A percentile compares a stretch with the other conserved stretches of the same genome.
phyloP scores from a whole-genome alignment of 1,139 yeast species.

The Lodderomyces orthopsilosis region DNA sequence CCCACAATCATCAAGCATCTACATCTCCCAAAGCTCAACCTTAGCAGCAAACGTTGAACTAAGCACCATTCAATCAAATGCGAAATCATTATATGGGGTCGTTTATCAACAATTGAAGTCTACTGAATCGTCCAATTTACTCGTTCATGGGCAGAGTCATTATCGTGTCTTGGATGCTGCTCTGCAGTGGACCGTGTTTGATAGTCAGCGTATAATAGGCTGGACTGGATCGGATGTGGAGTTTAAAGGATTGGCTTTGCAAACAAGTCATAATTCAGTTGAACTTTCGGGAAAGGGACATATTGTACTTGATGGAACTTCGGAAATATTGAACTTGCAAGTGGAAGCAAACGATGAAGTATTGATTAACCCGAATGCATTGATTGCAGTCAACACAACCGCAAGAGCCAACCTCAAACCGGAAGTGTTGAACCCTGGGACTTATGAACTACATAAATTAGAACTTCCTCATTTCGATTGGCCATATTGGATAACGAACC shows the following conservation, averaged over 20 bases:
- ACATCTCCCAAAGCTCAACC: slow-evolving; percentile 28
- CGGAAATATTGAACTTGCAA: slow-evolving; percentile 30
- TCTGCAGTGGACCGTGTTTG: slow-evolving; percentile 23
- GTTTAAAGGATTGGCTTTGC: slow-evolving; percentile 16
- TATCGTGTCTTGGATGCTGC: slow-evolving; percentile 25
- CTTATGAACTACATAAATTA: slow-evolving; percentile 3
- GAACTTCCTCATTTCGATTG: slow-evolving; percentile 3
- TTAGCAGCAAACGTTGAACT: slow-evolving; percentile 38
- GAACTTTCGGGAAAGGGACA: slow-evolving; percentile 34
- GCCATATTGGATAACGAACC: slow-evolving; percentile 1
- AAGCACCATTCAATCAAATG: slow-evolving; percentile 9
- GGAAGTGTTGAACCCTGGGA: neutral
- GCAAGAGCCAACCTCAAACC: neutral
- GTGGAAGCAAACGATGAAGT: slow-evolving; percentile 31
- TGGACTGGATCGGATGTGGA: slow-evolving; percentile 44
- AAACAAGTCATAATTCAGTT: slow-evolving; percentile 17
- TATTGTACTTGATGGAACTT: slow-evolving; percentile 34
- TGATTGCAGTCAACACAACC: neutral
- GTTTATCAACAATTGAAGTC: slow-evolving; percentile 27
- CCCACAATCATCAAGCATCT: slow-evolving; percentile 34
- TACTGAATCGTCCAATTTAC: slow-evolving; percentile 24
- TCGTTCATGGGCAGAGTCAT: slow-evolving; percentile 30
- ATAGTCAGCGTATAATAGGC: slow-evolving; percentile 27
- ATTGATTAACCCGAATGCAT: slow-evolving; percentile 31
- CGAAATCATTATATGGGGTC: neutral